A percentile compares a stretch with the other conserved stretches of the same genome.
Conservation (phyloP, 495 filamentous ascomycete species). For the Bathelium albidoporum region DNA sequence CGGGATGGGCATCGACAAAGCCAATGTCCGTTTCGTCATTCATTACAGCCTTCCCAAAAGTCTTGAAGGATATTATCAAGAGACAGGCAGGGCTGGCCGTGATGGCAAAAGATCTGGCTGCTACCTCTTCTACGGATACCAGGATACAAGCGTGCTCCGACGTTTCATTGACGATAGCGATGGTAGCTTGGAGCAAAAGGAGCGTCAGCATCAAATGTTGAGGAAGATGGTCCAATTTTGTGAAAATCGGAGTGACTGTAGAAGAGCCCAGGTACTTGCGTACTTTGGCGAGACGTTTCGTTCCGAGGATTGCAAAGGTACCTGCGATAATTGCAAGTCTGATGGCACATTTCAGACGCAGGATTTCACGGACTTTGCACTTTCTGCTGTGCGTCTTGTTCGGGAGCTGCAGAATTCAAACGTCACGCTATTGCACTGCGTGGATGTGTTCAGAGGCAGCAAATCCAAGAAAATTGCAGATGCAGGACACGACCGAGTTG, state of each 20-base stretch:
- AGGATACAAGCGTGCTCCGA: slow-evolving; percentile 51
- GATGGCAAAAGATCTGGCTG: slow-evolving; percentile 82
- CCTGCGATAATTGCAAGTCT: slow-evolving; percentile 82
- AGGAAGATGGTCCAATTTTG: slow-evolving; percentile 73
- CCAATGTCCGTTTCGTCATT: slow-evolving; percentile 90
- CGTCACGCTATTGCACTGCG: slow-evolving; percentile 45
- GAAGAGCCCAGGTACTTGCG: slow-evolving; percentile 73
- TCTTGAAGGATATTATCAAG: slow-evolving; percentile 97
- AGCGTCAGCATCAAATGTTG: slow-evolving; percentile 75
- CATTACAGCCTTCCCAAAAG: slow-evolving; percentile 87
- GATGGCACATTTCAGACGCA: slow-evolving; percentile 52
- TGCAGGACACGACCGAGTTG: slow-evolving; percentile 37
- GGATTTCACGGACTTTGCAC: slow-evolving; percentile 69
- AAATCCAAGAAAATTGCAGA: slow-evolving; percentile 40
- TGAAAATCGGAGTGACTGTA: slow-evolving; percentile 76
- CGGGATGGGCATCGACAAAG: slow-evolving; percentile 98
- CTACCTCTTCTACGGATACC: slow-evolving; percentile 77
- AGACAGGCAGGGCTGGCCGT: slow-evolving; percentile 87
- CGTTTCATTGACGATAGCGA: slow-evolving; percentile 75
- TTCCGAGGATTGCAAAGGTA: slow-evolving; percentile 53
- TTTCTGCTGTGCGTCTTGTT: slow-evolving; percentile 56
- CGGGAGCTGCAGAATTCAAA: slow-evolving; percentile 32
- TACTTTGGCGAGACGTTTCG: slow-evolving; percentile 87
- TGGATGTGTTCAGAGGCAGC: slow-evolving; percentile 51
- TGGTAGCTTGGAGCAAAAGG: slow-evolving; percentile 63